Conservation (phyloP, 2,329 filamentous ascomycete species). For the Neoarthrinium moseri region DNA sequence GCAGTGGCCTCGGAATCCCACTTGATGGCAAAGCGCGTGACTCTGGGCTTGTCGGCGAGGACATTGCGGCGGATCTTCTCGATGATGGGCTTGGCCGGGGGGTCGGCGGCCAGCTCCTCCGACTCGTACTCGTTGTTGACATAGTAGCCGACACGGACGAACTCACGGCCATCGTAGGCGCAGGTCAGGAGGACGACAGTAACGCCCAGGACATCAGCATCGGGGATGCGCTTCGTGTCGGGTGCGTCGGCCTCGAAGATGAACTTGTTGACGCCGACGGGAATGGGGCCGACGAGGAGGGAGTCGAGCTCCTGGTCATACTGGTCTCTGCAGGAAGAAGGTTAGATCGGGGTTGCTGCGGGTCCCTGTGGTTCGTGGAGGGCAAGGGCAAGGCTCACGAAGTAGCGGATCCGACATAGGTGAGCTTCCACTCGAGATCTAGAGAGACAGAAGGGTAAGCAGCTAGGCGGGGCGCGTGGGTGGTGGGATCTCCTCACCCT, state of each 20-base stretch:
- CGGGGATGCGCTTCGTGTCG: constrained; percentile 85
- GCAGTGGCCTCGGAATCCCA: constrained; percentile 99
- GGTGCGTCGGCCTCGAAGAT: constrained; percentile 94
- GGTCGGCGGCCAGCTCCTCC: constrained; percentile 84
- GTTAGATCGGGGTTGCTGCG: constrained; percentile 39
- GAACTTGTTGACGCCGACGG: constrained; percentile 97
- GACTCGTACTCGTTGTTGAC: constrained; percentile 99
- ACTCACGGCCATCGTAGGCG: constrained; percentile 94
- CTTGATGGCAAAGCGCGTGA: constrained; percentile 97
- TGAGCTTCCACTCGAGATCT: constrained; percentile 99
- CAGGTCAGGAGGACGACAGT: constrained; percentile 96
- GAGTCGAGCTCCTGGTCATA: constrained; percentile 98
- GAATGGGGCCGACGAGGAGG: constrained; percentile 94
- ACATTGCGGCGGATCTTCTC: constrained; percentile 92
- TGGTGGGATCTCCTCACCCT: constrained; percentile 57
- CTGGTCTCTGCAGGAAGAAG: constrained; percentile 56
- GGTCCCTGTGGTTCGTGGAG: constrained; percentile 18
- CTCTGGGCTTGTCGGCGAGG: constrained; percentile 93
- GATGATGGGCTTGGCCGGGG: constrained; percentile 86
- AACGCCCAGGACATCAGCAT: constrained; percentile 92
- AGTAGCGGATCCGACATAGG: constrained; percentile 96
- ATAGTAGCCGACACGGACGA: constrained; percentile 97
- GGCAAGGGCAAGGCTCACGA: constrained; percentile 64
- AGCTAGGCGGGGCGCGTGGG: not conserved
- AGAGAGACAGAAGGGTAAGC: constrained; percentile 13